These are phyloP conservation scores for Cladosporium sp. DNA, from an alignment of 2,329 filamentous ascomycete genomes.

Conservation along the genomic window DNA sequence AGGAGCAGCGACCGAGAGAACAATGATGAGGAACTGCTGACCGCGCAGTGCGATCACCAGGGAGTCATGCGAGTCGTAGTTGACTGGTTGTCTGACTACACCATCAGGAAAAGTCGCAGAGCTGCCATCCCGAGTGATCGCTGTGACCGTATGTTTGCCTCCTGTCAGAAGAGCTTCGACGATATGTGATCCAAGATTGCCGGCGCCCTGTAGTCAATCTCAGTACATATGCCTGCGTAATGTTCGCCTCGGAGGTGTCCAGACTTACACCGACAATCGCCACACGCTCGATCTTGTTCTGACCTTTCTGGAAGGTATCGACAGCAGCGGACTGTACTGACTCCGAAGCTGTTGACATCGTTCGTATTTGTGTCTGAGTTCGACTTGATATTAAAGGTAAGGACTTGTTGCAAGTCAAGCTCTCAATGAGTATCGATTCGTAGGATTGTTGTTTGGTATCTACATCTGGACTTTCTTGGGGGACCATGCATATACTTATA, in stretches of 20 bases:
- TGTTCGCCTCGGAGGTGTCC: too few relatives aligned
- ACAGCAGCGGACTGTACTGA: not conserved
- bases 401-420: too few relatives aligned
- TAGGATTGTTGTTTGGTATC: too few relatives aligned
- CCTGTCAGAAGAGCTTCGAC: slow-evolving; percentile 28
- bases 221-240: not conserved
- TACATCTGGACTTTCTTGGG: too few relatives aligned
- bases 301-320: not conserved
- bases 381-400: too few relatives aligned
- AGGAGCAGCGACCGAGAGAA: slow-evolving; percentile 22
- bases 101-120: slow-evolving; percentile 33
- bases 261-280: slow-evolving; percentile 4
- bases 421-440: too few relatives aligned
- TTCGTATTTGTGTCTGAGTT: too few relatives aligned
- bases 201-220: slow-evolving; percentile 10
- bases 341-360: not conserved
- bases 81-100: slow-evolving; percentile 21
- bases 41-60: slow-evolving; percentile 26
- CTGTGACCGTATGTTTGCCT: slow-evolving; percentile 34
- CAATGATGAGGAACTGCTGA: slow-evolving; percentile 33
- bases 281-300: slow-evolving; percentile 1
- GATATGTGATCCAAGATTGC: slow-evolving; percentile 31
- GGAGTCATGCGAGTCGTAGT: slow-evolving; percentile 22
- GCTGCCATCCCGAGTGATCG: slow-evolving; percentile 36
- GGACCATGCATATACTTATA: too few relatives aligned